Base-by-base conservation (phyloP, 2,329 filamentous ascomycete species). In the Madurella mycetomatis region DNA sequence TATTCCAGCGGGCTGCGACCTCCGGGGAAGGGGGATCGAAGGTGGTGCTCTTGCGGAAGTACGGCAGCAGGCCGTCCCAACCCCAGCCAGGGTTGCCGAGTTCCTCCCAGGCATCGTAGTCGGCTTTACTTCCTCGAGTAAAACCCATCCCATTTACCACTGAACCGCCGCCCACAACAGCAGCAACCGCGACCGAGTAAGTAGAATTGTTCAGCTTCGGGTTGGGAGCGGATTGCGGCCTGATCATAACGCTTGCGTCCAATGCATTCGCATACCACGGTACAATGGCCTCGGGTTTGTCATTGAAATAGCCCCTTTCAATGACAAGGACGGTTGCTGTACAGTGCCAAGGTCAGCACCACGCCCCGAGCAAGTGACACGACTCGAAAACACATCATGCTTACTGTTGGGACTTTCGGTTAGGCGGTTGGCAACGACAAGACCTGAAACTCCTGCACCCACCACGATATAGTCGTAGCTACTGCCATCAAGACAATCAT, bases 41-140 rank as follows among this genome's bases (percentile, higher is more conserved):
- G 5, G 56, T 60, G 9, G 58, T 60, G 47, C 58, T 58, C 67
- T 79, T 80, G 30, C 69, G 67, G 59, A 81, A 76, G 57, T 80
- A 81, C 0, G 73, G 76, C 1, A 76, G 62, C 11, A 82, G 62
- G 18, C 66, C 67, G 1, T 71, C 58, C 71, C 72, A 76, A 16
- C 70, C 69, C 74, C 74, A 76, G 5, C 60, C 54, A 1, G 66
- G 63, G 44, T 73, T 74, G 0, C 73, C 73, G 4, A 77, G 62
- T 2, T 66, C 65, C 51, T 70, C 70, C 74, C 73, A 76, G 18
- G 69, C 68, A 43, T 76, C 70, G 48, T 72, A 76, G 54, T 75
- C 72, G 13, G 65, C 66, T 8, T 63, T 65, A 13, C 70, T 66
- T 7, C 73, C 72, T 17, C 73, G 64, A 25, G 67, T 70, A 64